These are phyloP conservation scores for Rhodotorula babjevae DNA, from an alignment of 768 basidiomycete species.

Conservation along the genomic window DNA sequence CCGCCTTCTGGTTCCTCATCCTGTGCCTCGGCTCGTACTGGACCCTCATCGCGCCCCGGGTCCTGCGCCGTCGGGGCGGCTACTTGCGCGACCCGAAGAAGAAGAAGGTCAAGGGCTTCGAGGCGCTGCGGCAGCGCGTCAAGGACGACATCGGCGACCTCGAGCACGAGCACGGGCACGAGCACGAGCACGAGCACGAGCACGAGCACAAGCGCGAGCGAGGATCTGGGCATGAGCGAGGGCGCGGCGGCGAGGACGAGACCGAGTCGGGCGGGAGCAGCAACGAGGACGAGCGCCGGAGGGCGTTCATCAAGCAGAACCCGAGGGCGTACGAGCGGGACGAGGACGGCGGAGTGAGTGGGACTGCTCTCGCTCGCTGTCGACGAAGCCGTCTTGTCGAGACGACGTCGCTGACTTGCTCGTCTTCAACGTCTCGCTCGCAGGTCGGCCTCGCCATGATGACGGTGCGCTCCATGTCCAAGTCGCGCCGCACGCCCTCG, in stretches of 20 bases:
- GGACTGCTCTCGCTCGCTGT: no score
- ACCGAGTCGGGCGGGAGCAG: not conserved
- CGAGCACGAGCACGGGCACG: not conserved
- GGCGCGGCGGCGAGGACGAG: no score
- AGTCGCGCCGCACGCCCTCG: not conserved
- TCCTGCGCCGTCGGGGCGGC: constrained; percentile 19
- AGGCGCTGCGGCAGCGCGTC: not conserved
- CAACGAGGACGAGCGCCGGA: not conserved
- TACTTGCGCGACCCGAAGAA: constrained; percentile 24
- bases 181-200: no score
- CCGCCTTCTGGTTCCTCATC: constrained; percentile 25
- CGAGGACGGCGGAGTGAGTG: not conserved
- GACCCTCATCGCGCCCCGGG: constrained; percentile 26
- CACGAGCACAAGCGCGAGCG: no score
- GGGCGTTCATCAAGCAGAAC: not conserved
- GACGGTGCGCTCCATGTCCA: constrained; percentile 16
- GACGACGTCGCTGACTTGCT: no score
- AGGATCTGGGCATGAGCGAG: no score
- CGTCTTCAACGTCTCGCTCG: not conserved
- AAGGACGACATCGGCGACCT: no score
- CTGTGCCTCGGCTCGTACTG: constrained; percentile 28
- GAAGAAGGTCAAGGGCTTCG: constrained; percentile 19
- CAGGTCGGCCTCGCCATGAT: not conserved
- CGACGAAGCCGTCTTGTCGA: no score
- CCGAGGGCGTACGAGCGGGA: not conserved